A percentile compares a stretch with the other conserved stretches of the same genome.
These are phyloP conservation scores for Bremia lactucae DNA, from an alignment of 352 stramenopile genomes.

Conservation along the genomic window DNA sequence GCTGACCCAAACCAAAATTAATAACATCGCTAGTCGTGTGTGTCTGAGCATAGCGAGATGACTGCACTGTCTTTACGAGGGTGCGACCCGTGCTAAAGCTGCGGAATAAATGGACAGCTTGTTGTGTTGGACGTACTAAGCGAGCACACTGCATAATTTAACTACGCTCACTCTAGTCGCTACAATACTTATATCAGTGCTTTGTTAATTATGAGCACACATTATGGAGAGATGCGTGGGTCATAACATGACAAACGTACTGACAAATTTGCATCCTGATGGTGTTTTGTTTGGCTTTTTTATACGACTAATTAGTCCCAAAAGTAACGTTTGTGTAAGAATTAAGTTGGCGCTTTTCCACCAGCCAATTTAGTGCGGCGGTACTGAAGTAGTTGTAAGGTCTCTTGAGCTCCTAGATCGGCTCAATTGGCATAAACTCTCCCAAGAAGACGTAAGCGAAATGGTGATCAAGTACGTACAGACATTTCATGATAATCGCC, in stretches of 20 bases:
- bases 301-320: too few relatives aligned
- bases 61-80: conserved; percentile 31
- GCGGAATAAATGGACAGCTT: conserved; percentile 1
- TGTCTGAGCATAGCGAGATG: conserved; percentile 58
- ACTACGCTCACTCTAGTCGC: too few relatives aligned
- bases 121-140: neutral
- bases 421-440: conserved; percentile 83
- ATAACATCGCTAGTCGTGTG: conserved; percentile 49
- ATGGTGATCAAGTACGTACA: conserved; percentile 87
- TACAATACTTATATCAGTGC: too few relatives aligned
- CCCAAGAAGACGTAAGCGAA: conserved; percentile 82
- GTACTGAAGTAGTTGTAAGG: conserved; percentile 42
- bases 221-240: too few relatives aligned
- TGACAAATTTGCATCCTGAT: too few relatives aligned
- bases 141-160: neutral
- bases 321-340: conserved; percentile 4
- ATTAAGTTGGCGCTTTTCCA: conserved; percentile 52
- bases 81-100: neutral
- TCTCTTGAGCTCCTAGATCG: conserved; percentile 15
- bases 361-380: conserved; percentile 57
- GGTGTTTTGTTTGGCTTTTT: too few relatives aligned
- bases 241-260: too few relatives aligned
- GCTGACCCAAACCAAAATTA: conserved; percentile 83
- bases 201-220: too few relatives aligned
- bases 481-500: neutral